Evolutionary conservation across 805 yeast genomes (phyloP).

Genomic region (Danielia oregonensis): DNA sequence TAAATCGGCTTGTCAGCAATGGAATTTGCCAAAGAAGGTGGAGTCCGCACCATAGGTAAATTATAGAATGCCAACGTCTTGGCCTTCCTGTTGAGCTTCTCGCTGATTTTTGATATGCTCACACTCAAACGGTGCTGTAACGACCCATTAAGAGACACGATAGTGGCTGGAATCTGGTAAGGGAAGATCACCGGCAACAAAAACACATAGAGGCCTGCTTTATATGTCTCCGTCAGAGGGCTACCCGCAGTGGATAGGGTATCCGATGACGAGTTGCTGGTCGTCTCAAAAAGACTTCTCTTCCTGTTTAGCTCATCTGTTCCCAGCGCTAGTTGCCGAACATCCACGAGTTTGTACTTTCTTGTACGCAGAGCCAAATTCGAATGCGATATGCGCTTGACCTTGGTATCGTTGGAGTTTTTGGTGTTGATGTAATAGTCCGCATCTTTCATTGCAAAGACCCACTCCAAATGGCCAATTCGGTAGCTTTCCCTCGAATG

Average conservation of each 20-base stretch:
- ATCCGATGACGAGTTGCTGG: not conserved
- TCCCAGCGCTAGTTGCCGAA: constrained; percentile 1
- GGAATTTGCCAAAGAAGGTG: constrained; percentile 55
- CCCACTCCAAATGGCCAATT: constrained; percentile 48
- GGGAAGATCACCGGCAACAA: constrained; percentile 62
- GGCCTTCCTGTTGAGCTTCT: constrained; percentile 31
- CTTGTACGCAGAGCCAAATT: constrained; percentile 40
- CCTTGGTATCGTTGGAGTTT: constrained; percentile 42
- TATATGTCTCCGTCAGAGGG: constrained; percentile 17
- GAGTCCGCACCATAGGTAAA: constrained; percentile 50
- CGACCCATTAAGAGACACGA: constrained; percentile 48
- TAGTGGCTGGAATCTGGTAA: constrained; percentile 58
- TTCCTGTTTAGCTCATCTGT: not conserved
- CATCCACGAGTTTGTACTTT: constrained; percentile 19
- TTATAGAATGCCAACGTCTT: constrained; percentile 28
- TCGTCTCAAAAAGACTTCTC: not conserved
- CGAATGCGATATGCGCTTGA: constrained; percentile 40
- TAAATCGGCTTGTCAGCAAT: constrained; percentile 70
- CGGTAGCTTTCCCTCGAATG: constrained; percentile 45
- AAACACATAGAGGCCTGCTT: constrained; percentile 70
- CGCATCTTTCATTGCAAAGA: constrained; percentile 31
- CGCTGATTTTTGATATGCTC: constrained; percentile 36
- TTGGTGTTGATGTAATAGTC: constrained; percentile 41
- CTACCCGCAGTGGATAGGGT: not conserved
- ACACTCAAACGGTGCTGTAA: constrained; percentile 41